phyloP scores from a whole-genome alignment of 768 basidiomycete species.

The Suillus alpinus region DNA sequence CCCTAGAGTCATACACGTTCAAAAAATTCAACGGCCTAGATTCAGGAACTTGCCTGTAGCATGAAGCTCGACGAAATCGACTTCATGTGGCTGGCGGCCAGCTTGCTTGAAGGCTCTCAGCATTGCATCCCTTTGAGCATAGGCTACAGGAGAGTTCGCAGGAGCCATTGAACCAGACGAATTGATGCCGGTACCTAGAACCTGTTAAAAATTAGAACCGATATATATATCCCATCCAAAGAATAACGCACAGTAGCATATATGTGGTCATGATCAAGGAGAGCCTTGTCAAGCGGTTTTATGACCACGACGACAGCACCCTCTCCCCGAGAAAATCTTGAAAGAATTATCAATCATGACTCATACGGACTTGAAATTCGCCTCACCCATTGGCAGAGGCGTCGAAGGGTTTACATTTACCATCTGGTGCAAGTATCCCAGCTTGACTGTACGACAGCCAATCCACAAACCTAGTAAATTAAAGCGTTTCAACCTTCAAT shows the following conservation, averaged over 20 bases:
- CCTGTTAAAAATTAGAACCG: slow-evolving; percentile 20
- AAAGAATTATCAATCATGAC: not conserved
- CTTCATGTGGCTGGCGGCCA: slow-evolving; percentile 33
- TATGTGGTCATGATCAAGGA: slow-evolving; percentile 38
- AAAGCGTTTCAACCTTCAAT: not conserved
- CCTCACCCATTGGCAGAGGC: slow-evolving; percentile 40
- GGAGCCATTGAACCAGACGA: slow-evolving; percentile 35
- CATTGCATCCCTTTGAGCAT: slow-evolving; percentile 39
- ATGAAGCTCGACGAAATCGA: slow-evolving; percentile 49
- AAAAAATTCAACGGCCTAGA: no score
- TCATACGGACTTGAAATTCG: not conserved
- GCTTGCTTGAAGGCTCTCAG: slow-evolving; percentile 32
- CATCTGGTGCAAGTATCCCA: slow-evolving; percentile 37
- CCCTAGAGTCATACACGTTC: slow-evolving; percentile 12
- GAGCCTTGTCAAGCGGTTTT: slow-evolving; percentile 37
- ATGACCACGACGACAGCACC: slow-evolving; percentile 38
- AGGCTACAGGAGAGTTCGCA: slow-evolving; percentile 36
- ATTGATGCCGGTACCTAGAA: slow-evolving; percentile 39
- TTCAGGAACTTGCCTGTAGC: slow-evolving; percentile 36
- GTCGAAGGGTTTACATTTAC: slow-evolving; percentile 46
- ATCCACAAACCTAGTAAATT: slow-evolving; percentile 30
- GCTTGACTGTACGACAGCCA: slow-evolving; percentile 37
- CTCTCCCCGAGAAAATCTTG: slow-evolving; percentile 38
- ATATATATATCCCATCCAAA: not conserved
- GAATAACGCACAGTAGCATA: slow-evolving; percentile 34